Evolutionary conservation across 306 rosid species (phyloP).

Genomic region (Cercis canadensis): DNA sequence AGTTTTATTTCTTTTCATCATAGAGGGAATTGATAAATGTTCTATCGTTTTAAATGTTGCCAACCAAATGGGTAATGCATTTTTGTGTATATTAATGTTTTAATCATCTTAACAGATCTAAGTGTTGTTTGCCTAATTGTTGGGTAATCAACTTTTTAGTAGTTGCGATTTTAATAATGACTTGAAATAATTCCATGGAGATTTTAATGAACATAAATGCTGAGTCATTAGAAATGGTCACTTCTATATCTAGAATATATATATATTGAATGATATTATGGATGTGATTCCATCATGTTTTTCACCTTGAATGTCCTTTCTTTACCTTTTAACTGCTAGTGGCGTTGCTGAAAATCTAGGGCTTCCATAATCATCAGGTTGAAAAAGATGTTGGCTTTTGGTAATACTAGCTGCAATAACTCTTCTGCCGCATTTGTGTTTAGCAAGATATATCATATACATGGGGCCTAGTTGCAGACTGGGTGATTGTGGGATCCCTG

Average conservation of each 20-base stretch:
- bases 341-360: conserved; percentile 21
- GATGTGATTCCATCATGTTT: conserved; percentile 21
- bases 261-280: neutral
- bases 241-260: too few species aligned
- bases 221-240: too few species aligned
- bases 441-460: conserved; percentile 46
- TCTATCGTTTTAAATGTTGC: conserved; percentile 20
- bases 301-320: conserved; percentile 33
- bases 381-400: conserved; percentile 32
- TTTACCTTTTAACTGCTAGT: conserved; percentile 22
- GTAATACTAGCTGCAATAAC: conserved; percentile 40
- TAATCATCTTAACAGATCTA: conserved; percentile 9
- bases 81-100: conserved; percentile 4
- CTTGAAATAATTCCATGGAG: neutral
- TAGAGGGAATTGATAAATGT: conserved; percentile 25
- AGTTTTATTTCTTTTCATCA: conserved; percentile 20
- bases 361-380: conserved; percentile 36
- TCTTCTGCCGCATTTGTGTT: conserved; percentile 45
- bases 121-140: neutral
- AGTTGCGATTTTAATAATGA: too few species aligned
- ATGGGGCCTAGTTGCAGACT: conserved; percentile 57
- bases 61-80: conserved; percentile 20
- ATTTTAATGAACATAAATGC: conserved; percentile 17
- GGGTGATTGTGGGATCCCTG: conserved; percentile 45
- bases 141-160: too few species aligned